Base-by-base conservation (phyloP, 345 rosid species). In the Syzygium oleosum region DNA sequence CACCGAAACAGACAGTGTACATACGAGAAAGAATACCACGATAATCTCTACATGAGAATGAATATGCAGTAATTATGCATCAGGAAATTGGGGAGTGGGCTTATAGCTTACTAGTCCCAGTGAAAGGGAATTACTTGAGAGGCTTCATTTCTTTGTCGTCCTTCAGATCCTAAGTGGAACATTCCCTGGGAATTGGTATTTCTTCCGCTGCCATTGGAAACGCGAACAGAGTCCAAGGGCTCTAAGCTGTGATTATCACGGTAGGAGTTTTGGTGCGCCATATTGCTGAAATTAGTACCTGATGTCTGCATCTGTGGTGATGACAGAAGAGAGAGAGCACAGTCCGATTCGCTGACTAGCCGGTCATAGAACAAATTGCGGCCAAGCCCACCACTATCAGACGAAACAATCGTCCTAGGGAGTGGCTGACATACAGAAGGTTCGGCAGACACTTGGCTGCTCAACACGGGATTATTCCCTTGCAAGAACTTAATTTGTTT, bases 261-360 rank as follows among this genome's bases (percentile, higher is more conserved):
- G 83, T 73, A 43, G 80, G 83, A 73, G 49, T 73, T 73, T 73
- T 73, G 83, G 83, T 34, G 83, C 27, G 14, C 83, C 83, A 73
- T 41, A 73, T 73, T 22, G 83, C 83, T 21, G 49, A 73, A 85
- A 85, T 85, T 91, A 84, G 89, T 88, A 79, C 90, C 90, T 49
- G 90, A 86, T 86, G 89, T 87, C 89, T 88, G 94, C 78, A 88
- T 85, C 85, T 87, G 88, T 38, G 94, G 91, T 88, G 96, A 93
- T 92, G 94, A 92, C 96, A 95, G 98, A 93, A 95, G 98, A 95
- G 98, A 95, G 98, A 94, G 96, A 95, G 98, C 98, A 92, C 98
- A 95, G 87, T 94, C 95, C 38, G 95, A 92, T 90, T 93, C 92
- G 46, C 55, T 89, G 88, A 86, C 92, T 80, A 85, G 31, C 91